Conservation (phyloP, 2,329 filamentous ascomycete genomes). For the Ophidiomyces ophidiicola region DNA sequence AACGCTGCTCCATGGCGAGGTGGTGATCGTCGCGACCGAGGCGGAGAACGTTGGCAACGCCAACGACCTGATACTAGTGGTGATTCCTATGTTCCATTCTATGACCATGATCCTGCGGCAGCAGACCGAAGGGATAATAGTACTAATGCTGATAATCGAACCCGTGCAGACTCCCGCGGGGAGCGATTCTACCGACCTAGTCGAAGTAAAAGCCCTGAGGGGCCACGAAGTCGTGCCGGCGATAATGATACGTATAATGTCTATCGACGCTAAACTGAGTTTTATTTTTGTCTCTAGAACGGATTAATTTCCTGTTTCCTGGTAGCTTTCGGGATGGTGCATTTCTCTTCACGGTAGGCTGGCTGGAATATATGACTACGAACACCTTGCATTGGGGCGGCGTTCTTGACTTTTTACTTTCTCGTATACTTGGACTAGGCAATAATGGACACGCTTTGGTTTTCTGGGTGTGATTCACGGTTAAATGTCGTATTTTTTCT, state of each 20-base stretch:
- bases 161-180: constrained; percentile 6
- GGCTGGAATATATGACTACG: neutral
- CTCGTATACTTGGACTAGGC: too few species aligned
- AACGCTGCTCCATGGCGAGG: constrained; percentile 19
- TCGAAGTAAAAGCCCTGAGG: constrained; percentile 12
- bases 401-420: neutral
- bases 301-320: too few species aligned
- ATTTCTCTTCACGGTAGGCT: neutral
- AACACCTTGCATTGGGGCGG: constrained; percentile 1
- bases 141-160: constrained; percentile 3
- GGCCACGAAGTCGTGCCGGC: constrained; percentile 10
- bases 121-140: constrained; percentile 11
- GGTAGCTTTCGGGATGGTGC: neutral
- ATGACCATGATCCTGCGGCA: constrained; percentile 16
- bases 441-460: neutral
- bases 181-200: constrained; percentile 13
- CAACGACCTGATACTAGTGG: constrained; percentile 7
- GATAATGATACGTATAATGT: constrained; percentile 9
- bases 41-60: neutral
- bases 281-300: too few species aligned
- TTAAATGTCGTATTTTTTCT: too few species aligned
- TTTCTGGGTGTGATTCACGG: too few species aligned
- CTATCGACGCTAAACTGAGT: constrained; percentile 12
- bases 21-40: constrained; percentile 17
- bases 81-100: constrained; percentile 31